phyloP scores from a whole-genome alignment of 306 rosid genomes.

The Corylus heterophylla region DNA sequence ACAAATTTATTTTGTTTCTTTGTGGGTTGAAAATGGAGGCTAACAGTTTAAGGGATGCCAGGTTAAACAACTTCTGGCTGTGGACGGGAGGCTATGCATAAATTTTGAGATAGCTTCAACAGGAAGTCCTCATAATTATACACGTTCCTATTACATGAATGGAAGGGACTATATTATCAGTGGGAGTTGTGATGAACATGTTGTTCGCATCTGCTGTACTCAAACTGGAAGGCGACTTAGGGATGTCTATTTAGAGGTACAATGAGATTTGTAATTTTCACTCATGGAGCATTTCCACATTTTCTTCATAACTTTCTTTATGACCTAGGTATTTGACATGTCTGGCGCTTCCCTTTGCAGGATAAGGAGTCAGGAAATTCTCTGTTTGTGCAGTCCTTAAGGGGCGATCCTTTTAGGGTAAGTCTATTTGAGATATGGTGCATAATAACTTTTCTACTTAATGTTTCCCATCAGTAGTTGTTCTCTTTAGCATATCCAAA shows the following conservation, averaged over 20 bases:
- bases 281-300: not conserved
- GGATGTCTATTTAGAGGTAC: constrained; percentile 79
- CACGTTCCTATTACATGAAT: constrained; percentile 85
- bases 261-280: not conserved
- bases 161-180: constrained; percentile 83
- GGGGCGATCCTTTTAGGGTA: constrained; percentile 87
- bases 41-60: constrained; percentile 13
- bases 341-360: constrained; percentile 42
- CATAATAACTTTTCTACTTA: constrained; percentile 12
- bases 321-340: not conserved
- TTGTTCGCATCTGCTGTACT: constrained; percentile 78
- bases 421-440: constrained; percentile 17
- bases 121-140: constrained; percentile 72
- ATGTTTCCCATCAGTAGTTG: not conserved
- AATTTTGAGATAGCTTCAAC: constrained; percentile 71
- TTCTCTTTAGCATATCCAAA: not conserved
- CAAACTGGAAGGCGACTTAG: constrained; percentile 82
- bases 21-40: not conserved
- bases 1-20: constrained; percentile 4
- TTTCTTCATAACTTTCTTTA: not conserved
- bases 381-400: constrained; percentile 82
- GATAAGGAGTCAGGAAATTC: constrained; percentile 53
- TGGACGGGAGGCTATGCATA: constrained; percentile 78
- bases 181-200: constrained; percentile 88
- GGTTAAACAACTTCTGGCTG: constrained; percentile 80